Evolutionary conservation across 2,329 filamentous ascomycete genomes (phyloP).

Genomic region (Cladorrhinum sp.): DNA sequence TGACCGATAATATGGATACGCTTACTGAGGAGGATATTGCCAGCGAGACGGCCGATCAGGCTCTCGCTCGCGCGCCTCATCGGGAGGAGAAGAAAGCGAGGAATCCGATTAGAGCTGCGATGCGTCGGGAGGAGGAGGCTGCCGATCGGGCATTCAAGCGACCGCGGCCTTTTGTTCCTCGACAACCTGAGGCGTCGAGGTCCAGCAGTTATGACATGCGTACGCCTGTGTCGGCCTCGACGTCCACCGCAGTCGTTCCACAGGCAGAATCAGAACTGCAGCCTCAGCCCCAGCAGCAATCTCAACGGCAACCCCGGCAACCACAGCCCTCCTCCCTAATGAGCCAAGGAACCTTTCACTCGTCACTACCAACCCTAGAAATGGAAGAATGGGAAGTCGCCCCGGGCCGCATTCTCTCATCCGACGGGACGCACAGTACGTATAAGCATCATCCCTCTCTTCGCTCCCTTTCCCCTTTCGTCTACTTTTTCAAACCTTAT

Average conservation of each 20-base stretch:
- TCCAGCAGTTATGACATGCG: too few relatives aligned
- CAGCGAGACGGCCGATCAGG: background rate
- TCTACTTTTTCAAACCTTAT: background rate
- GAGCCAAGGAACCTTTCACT: slow-evolving; percentile 15
- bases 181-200: background rate
- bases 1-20: background rate
- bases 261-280: too few relatives aligned
- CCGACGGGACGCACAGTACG: slow-evolving; percentile 24
- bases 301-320: too few relatives aligned
- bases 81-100: background rate
- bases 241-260: too few relatives aligned
- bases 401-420: slow-evolving; percentile 32
- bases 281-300: too few relatives aligned
- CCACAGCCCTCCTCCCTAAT: slow-evolving; percentile 13
- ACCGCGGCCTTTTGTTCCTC: too few relatives aligned
- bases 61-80: background rate
- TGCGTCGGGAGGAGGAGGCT: background rate
- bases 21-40: background rate
- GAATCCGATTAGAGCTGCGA: background rate
- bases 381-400: slow-evolving; percentile 39
- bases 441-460: background rate
- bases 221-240: too few relatives aligned
- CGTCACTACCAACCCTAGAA: slow-evolving; percentile 27
- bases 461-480: background rate
- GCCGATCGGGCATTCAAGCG: background rate